phyloP scores from a whole-genome alignment of 1,284 basidiomycete species.

The Cutaneotrichosporon cavernicola region DNA sequence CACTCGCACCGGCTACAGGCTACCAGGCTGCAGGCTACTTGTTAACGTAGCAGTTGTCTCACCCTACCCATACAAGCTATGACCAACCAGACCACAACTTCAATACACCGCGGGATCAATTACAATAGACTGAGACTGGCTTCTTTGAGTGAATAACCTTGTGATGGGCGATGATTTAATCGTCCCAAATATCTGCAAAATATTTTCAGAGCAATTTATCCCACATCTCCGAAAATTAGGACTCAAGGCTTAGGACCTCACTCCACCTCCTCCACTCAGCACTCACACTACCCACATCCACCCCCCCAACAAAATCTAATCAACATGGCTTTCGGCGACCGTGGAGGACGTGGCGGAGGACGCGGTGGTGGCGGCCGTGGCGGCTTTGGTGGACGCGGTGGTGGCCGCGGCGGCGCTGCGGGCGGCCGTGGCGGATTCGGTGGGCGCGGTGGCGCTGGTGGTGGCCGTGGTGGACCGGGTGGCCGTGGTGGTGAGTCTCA shows the following conservation, averaged over 20 bases:
- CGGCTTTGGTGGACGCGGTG: conserved; percentile 39
- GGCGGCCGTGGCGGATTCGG: conserved; percentile 39
- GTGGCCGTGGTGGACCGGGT: conserved; percentile 34
- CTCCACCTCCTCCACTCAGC: conserved; percentile 4
- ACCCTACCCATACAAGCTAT: background rate
- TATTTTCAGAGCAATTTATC: conserved; percentile 19
- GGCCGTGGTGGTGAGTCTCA: conserved; percentile 39
- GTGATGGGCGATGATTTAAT: background rate
- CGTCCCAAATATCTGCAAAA: background rate
- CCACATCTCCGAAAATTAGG: conserved; percentile 18
- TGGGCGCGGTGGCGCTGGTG: conserved; percentile 37
- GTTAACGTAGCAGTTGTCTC: background rate
- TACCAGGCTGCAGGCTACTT: no score
- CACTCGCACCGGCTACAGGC: no score
- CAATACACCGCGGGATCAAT: background rate
- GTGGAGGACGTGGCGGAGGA: conserved; percentile 54
- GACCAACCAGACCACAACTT: no score
- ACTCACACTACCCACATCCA: background rate
- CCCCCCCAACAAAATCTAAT: conserved; percentile 9
- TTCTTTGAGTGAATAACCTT: background rate
- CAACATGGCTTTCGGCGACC: conserved; percentile 55
- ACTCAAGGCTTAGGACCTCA: conserved; percentile 2
- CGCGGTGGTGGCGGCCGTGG: conserved; percentile 51
- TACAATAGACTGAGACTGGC: background rate
- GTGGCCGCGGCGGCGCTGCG: conserved; percentile 34